Evolutionary conservation across 192 early-diverging fungal species (phyloP).

Genomic region (Radiomyces spectabilis): DNA sequence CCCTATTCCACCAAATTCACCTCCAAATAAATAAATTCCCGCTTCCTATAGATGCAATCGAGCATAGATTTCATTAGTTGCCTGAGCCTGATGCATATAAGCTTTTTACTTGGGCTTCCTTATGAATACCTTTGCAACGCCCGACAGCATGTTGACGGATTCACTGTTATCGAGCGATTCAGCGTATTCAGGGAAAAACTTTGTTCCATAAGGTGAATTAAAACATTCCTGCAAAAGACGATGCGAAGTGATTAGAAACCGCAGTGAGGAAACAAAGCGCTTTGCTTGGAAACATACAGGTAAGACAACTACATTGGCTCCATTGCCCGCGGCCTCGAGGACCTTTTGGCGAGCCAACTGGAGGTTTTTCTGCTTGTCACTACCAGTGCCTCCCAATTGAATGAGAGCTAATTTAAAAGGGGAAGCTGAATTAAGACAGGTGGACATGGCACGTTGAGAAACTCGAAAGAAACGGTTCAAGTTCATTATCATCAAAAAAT

Average conservation of each 20-base stretch:
- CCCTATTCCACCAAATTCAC: no score
- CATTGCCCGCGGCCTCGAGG: conserved; percentile 72
- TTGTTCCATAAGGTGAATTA: conserved; percentile 95
- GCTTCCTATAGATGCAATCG: conserved; percentile 44
- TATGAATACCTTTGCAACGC: conserved; percentile 81
- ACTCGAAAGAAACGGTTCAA: not conserved
- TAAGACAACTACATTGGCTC: conserved; percentile 86
- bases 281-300: conserved; percentile 46
- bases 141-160: conserved; percentile 63
- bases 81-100: not conserved
- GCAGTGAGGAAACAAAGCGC: not conserved
- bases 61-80: no score
- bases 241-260: no score
- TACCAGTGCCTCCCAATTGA: conserved; percentile 71
- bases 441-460: conserved; percentile 11
- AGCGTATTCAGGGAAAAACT: conserved; percentile 87
- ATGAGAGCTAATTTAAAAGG: conserved; percentile 64
- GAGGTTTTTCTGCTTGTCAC: conserved; percentile 82
- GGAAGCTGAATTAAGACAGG: conserved; percentile 3
- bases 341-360: conserved; percentile 68
- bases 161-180: conserved; percentile 70
- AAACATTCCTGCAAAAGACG: conserved; percentile 88
- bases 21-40: conserved; percentile 78
- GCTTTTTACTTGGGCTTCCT: no score
- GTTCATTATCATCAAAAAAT: no score